A percentile compares a stretch with the other conserved stretches of the same genome.
Evolutionary conservation across 2,329 filamentous ascomycete genomes (phyloP).

Genomic region (Aspergillus caelatus): DNA sequence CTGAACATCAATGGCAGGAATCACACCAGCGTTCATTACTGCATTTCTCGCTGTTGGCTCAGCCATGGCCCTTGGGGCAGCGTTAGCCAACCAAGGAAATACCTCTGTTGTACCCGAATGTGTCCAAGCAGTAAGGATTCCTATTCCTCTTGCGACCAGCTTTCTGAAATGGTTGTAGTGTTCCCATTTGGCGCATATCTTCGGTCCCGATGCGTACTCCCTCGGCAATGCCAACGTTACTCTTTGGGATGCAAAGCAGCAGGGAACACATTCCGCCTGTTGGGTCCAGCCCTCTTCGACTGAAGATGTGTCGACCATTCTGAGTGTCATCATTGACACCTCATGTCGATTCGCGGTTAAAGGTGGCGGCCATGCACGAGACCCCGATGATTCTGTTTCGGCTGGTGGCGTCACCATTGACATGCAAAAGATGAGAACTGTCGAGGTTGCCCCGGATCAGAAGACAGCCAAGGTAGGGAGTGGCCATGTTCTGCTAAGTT

Average conservation of each 20-base stretch:
- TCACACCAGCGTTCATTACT: neutral
- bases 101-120: neutral
- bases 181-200: neutral
- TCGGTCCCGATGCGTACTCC: neutral
- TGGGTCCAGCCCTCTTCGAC: neutral
- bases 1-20: neutral
- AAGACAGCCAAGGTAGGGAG: neutral
- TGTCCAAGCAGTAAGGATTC: neutral
- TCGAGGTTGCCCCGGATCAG: neutral
- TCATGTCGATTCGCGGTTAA: neutral
- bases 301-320: neutral
- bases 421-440: neutral
- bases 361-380: neutral
- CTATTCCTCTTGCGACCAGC: fast-evolving
- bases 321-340: neutral
- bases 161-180: neutral
- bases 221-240: neutral
- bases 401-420: neutral
- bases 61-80: neutral
- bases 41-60: neutral
- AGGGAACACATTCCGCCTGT: neutral
- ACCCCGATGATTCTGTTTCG: neutral
- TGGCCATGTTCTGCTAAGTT: neutral
- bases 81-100: neutral
- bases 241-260: neutral